Conservation (phyloP, 306 rosid species). For the Mimosa pudica region DNA sequence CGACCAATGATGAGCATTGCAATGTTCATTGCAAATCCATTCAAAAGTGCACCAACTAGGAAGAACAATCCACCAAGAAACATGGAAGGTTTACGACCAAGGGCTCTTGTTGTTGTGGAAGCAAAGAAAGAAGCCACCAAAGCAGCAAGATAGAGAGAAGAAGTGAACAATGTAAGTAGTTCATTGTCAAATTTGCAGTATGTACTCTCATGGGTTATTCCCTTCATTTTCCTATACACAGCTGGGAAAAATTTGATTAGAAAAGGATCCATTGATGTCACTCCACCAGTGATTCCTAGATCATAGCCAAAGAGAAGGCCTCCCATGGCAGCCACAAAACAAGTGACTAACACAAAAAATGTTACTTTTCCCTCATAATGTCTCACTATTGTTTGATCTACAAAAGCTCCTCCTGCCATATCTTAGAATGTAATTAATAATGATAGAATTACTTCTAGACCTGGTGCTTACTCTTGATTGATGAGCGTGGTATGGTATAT, state of each 20-base stretch:
- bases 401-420: slow-evolving; percentile 9
- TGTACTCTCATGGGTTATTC: not conserved
- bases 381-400: not conserved
- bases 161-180: slow-evolving; percentile 2
- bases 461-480: too few relatives aligned
- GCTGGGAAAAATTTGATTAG: not conserved
- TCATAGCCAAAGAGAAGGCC: slow-evolving; percentile 15
- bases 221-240: slow-evolving; percentile 3
- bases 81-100: slow-evolving; percentile 18
- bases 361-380: slow-evolving; percentile 2
- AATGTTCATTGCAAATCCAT: not conserved
- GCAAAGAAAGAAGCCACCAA: slow-evolving; percentile 18
- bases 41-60: not conserved
- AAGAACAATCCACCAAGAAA: slow-evolving; percentile 17
- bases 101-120: not conserved
- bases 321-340: slow-evolving; percentile 7
- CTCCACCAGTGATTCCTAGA: slow-evolving; percentile 10
- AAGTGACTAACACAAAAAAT: not conserved
- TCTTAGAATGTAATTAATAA: not conserved
- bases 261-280: slow-evolving; percentile 6
- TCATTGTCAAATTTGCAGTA: slow-evolving; percentile 10
- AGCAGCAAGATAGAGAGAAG: not conserved
- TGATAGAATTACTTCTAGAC: not conserved
- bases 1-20: slow-evolving; percentile 3
- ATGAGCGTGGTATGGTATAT: not conserved